Percentiles rank a stretch among this genome's conserved stretches.
These are phyloP conservation scores for Pestalotiopsis sp. DNA, from an alignment of 2,329 filamentous ascomycete species.

Conservation along the genomic window DNA sequence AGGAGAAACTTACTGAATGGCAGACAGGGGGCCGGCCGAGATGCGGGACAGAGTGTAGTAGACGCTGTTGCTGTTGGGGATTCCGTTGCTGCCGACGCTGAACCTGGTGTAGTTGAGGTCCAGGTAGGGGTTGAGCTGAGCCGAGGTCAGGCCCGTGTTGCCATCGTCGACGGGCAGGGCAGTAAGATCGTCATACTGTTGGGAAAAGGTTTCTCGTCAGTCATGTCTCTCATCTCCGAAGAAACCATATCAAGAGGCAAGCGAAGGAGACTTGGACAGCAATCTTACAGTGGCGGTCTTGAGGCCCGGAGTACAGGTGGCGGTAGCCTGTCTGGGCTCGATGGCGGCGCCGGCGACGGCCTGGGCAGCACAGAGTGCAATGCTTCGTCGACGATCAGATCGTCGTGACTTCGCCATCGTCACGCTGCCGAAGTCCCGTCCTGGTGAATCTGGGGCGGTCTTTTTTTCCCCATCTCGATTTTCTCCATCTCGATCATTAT, in stretches of 20 bases:
- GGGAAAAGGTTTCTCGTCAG: background rate
- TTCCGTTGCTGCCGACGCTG: background rate
- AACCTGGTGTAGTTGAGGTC: slow-evolving; percentile 4
- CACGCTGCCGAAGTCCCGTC: too few relatives aligned
- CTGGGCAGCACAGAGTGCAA: background rate
- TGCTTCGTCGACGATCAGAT: too few relatives aligned
- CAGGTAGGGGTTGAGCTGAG: background rate
- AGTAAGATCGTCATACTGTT: background rate
- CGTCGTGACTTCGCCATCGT: too few relatives aligned
- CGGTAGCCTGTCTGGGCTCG: background rate
- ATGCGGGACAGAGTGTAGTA: background rate
- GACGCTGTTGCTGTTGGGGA: background rate
- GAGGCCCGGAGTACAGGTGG: background rate
- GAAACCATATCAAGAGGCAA: background rate
- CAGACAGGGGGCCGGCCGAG: background rate
- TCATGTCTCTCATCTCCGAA: background rate
- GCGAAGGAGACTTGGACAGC: background rate
- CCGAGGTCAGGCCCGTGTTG: background rate
- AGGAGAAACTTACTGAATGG: background rate
- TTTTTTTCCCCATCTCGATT: background rate
- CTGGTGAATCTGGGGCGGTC: background rate
- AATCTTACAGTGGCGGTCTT: background rate
- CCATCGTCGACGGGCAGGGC: background rate
- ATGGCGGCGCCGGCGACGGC: background rate
- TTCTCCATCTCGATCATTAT: background rate